A percentile compares a stretch with the other conserved stretches of the same genome.
Evolutionary conservation across 495 filamentous ascomycete genomes (phyloP).

Genomic region (Terfezia boudieri): DNA sequence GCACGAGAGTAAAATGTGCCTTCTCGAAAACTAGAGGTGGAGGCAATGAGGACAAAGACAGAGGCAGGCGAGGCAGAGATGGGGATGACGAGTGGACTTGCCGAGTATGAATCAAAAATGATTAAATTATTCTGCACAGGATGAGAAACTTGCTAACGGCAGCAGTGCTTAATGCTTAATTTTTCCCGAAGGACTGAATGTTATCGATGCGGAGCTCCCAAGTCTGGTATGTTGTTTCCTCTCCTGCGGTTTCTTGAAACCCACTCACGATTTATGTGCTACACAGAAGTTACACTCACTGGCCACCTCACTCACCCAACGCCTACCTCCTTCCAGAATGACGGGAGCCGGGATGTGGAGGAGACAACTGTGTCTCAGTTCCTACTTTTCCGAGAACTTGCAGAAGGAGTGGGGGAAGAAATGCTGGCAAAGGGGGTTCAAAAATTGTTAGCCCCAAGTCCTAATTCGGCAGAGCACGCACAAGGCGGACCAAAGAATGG

Average conservation of each 20-base stretch:
- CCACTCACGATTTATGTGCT: slow-evolving; percentile 1
- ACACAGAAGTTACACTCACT: slow-evolving; percentile 17
- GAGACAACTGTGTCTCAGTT: slow-evolving; percentile 61
- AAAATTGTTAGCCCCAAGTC: slow-evolving; percentile 33
- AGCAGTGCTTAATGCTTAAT: slow-evolving; percentile 50
- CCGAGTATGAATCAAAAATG: slow-evolving; percentile 30
- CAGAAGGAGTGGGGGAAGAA: slow-evolving; percentile 50
- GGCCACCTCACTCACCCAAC: slow-evolving; percentile 19
- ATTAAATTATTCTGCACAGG: not conserved
- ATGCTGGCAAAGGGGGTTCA: slow-evolving; percentile 55
- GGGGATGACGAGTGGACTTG: slow-evolving; percentile 60
- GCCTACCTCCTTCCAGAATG: slow-evolving; percentile 29
- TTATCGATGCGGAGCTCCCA: slow-evolving; percentile 50
- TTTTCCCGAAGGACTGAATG: slow-evolving; percentile 46
- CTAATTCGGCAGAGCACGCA: not conserved
- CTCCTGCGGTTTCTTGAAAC: not conserved
- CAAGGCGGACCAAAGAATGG: slow-evolving; percentile 8
- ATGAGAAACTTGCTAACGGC: slow-evolving; percentile 2
- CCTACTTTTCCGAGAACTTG: slow-evolving; percentile 54
- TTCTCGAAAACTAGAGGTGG: slow-evolving; percentile 15
- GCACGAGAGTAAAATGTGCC: slow-evolving; percentile 20
- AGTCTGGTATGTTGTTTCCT: slow-evolving; percentile 34
- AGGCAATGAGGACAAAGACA: slow-evolving; percentile 32
- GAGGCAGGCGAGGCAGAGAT: slow-evolving; percentile 28
- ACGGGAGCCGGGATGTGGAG: slow-evolving; percentile 61